These are phyloP conservation scores for Talaromyces albobiverticillius DNA, from an alignment of 2,329 filamentous ascomycete genomes.

Conservation along the genomic window DNA sequence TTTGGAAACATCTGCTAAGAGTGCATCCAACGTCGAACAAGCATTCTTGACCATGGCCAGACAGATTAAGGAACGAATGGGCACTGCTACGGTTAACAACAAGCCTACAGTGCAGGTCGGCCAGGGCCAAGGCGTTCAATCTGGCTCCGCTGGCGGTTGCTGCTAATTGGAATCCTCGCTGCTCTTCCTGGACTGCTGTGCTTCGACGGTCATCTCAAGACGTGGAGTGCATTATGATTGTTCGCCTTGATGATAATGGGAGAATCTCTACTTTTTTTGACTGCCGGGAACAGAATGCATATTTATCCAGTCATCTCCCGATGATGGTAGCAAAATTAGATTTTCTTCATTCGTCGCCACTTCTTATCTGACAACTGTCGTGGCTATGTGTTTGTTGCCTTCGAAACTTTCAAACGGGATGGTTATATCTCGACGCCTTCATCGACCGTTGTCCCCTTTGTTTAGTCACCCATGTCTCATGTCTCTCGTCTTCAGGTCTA, in stretches of 20 bases:
- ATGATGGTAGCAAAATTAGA: not conserved
- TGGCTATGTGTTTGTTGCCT: not conserved
- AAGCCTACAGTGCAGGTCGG: constrained; percentile 97
- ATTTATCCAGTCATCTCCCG: not conserved
- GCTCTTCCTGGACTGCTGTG: not conserved
- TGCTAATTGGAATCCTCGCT: constrained; percentile 61
- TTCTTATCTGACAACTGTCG: not conserved
- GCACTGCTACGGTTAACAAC: constrained; percentile 94
- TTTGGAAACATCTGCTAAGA: constrained; percentile 99
- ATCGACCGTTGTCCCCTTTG: constrained; percentile 7
- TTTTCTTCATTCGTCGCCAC: not conserved
- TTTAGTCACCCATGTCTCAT: constrained; percentile 13
- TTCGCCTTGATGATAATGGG: constrained; percentile 16
- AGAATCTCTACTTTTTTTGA: constrained; percentile 24
- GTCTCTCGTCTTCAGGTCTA: constrained; percentile 14
- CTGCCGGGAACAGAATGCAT: constrained; percentile 5
- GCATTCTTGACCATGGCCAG: constrained; percentile 99
- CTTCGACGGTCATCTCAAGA: not conserved
- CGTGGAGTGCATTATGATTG: constrained; percentile 20
- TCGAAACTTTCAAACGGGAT: not conserved
- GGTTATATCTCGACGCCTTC: not conserved
- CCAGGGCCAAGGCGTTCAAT: constrained; percentile 89
- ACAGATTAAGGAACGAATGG: constrained; percentile 99
- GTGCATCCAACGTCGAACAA: constrained; percentile 98
- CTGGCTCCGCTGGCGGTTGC: constrained; percentile 79